Evolutionary conservation across 176 grass and related monocot species (phyloP).

Genomic region (Puya raimondii): DNA sequence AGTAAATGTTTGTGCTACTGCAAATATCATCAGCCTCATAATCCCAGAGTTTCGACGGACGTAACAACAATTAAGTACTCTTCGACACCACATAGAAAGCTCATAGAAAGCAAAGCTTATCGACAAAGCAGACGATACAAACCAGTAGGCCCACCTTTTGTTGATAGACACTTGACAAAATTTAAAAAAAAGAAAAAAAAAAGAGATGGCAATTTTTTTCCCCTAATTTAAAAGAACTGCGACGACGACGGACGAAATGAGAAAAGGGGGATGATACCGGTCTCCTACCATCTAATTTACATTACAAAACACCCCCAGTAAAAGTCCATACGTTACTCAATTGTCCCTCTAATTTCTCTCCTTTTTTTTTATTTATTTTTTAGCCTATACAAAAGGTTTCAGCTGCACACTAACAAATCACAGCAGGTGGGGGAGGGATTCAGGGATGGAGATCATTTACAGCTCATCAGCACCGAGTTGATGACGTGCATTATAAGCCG

Average conservation of each 20-base stretch:
- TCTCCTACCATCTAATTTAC: background rate
- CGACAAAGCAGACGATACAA: too few relatives aligned
- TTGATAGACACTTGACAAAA: too few relatives aligned
- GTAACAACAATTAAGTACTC: too few relatives aligned
- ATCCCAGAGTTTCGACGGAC: too few relatives aligned
- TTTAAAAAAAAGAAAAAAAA: too few relatives aligned
- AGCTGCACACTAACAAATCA: conserved; percentile 1
- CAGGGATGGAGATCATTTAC: conserved; percentile 41
- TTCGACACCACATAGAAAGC: too few relatives aligned
- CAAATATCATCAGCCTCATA: too few relatives aligned
- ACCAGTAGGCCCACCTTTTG: too few relatives aligned
- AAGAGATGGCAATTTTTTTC: too few relatives aligned
- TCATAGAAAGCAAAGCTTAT: too few relatives aligned
- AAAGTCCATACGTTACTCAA: background rate
- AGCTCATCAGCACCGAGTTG: conserved; percentile 65
- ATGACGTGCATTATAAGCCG: conserved; percentile 73
- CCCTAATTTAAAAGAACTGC: too few relatives aligned
- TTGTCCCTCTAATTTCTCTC: background rate
- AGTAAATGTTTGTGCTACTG: too few relatives aligned
- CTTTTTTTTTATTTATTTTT: background rate
- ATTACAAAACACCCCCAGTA: background rate
- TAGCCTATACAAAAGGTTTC: background rate
- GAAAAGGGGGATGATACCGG: background rate
- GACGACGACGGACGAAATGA: background rate
- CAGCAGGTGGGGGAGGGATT: background rate